Evolutionary conservation across 2,329 filamentous ascomycete genomes (phyloP), one percentile per base, ranked within the genome.

Genomic region (Simplicillium sp.): DNA sequence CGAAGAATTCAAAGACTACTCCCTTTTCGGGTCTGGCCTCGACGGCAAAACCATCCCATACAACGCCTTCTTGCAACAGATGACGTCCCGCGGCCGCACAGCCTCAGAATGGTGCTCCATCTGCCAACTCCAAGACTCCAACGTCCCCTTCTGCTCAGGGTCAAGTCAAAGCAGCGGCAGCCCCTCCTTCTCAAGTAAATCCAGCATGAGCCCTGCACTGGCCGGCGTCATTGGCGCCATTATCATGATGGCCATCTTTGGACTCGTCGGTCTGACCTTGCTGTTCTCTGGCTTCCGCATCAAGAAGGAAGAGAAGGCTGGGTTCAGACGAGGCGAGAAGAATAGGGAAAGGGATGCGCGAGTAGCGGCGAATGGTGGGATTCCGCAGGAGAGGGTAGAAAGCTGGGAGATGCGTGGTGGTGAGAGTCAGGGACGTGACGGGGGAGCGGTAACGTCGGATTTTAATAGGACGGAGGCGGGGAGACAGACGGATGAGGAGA

Each of bases 141-240:
- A 56, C 13, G 51, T 59, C 2, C 73, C 67, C 54, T 75, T 71
- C 47, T 35, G 25, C 35, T 33, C 16, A 5, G 20, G 20, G 5
- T 14, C 51, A 6, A 32, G 42, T 14, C 36, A 38, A 9, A 45
- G 46, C 32, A 35, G 36, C 6, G 43, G 36, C n/a, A 34, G 35
- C 17, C 33, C 33, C 8, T 31, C 36, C 13, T 12, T 36, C 25
- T 29, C 29, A 25, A 11, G 36, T 12, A 28, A 31, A 3, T 18
- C 29, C 3, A 37, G 37, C 31, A 40, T 67, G 7, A 58, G 54
- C 3, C 64, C 67, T 0, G 56, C 58, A 1, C 51, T 71, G 1
- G 67, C 64, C 2, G 70, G 70, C 6, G 56, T 67, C 6, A 65
- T 73, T n/a, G 70, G 70, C 1, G 68, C 67, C 3, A 44, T 61